Percentiles rank a stretch among this genome's conserved stretches.
Evolutionary conservation across 2,329 filamentous ascomycete genomes (phyloP).

Genomic region (Aspergillus viridinutans): DNA sequence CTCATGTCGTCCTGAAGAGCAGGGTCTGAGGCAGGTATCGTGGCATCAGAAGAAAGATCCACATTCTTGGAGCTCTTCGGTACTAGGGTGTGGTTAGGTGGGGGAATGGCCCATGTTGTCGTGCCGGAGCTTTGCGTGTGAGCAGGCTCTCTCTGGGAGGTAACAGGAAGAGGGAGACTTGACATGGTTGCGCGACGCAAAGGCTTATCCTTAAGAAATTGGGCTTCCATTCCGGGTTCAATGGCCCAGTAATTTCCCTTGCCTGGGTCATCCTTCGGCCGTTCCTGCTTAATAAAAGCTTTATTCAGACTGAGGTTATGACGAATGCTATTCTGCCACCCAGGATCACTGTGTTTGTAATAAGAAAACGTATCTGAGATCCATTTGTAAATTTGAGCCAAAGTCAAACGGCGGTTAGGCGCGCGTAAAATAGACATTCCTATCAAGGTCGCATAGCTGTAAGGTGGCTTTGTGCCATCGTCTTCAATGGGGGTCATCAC

Average conservation of each 20-base stretch:
- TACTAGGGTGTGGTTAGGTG: conserved; percentile 18
- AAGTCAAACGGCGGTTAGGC: conserved; percentile 74
- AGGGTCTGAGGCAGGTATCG: conserved; percentile 67
- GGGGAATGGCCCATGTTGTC: conserved; percentile 32
- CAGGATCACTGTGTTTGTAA: conserved; percentile 77
- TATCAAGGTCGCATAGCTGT: conserved; percentile 92
- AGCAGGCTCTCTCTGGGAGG: conserved; percentile 26
- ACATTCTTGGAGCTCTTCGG: conserved; percentile 26
- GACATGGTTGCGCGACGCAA: conserved; percentile 44
- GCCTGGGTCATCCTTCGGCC: conserved; percentile 93
- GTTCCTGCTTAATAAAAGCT: conserved; percentile 90
- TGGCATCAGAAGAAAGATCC: conserved; percentile 73
- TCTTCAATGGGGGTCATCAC: conserved; percentile 81
- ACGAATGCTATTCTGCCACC: conserved; percentile 98
- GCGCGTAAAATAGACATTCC: conserved; percentile 95
- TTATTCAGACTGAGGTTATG: conserved; percentile 98
- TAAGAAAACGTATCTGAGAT: conserved; percentile 93
- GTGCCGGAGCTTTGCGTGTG: conserved; percentile 30
- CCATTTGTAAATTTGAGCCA: conserved; percentile 98
- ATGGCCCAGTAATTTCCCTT: conserved; percentile 98
- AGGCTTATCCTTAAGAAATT: conserved; percentile 85
- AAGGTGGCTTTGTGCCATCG: conserved; percentile 81
- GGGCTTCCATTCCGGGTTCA: conserved; percentile 78
- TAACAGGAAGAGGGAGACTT: conserved; percentile 38
- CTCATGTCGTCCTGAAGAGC: conserved; percentile 52